Evolutionary conservation across 441 rosid genomes (phyloP).

Genomic region (Pelargonium fulgidum): DNA sequence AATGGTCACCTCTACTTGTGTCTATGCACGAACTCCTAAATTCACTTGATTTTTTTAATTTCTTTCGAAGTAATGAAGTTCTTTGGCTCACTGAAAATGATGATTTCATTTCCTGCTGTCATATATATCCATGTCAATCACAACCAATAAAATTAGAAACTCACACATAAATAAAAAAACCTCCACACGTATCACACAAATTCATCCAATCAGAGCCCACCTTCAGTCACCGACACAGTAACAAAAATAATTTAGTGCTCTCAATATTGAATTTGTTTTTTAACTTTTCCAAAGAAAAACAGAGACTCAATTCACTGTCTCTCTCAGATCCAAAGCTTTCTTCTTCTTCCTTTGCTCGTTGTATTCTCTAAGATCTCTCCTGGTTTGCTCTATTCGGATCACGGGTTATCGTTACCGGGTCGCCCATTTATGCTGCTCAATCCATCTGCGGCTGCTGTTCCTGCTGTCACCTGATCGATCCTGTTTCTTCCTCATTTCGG

Average conservation of each 20-base stretch:
- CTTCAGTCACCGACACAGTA: not conserved
- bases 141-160: not conserved
- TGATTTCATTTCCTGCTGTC: not conserved
- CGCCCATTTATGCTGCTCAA: not conserved
- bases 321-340: slow-evolving; percentile 46
- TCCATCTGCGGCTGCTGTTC: not conserved
- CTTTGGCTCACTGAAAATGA: too few relatives aligned
- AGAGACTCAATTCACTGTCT: not conserved
- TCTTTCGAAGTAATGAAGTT: too few relatives aligned
- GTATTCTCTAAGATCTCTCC: slow-evolving; percentile 29
- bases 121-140: not conserved
- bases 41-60: too few relatives aligned
- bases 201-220: not conserved
- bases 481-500: slow-evolving; percentile 12
- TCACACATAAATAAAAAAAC: not conserved
- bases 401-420: slow-evolving; percentile 24
- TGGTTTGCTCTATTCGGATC: slow-evolving; percentile 32
- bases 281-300: not conserved
- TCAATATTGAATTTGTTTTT: not conserved
- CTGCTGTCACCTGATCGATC: slow-evolving; percentile 9
- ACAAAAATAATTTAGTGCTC: not conserved
- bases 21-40: too few relatives aligned
- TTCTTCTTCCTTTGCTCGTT: slow-evolving; percentile 10
- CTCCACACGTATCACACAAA: not conserved
- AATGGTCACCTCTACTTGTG: too few relatives aligned